Percentiles rank a stretch among this genome's conserved stretches.
phyloP scores from a whole-genome alignment of 2,329 filamentous ascomycete species.

The Pseudogymnoascus sp. region DNA sequence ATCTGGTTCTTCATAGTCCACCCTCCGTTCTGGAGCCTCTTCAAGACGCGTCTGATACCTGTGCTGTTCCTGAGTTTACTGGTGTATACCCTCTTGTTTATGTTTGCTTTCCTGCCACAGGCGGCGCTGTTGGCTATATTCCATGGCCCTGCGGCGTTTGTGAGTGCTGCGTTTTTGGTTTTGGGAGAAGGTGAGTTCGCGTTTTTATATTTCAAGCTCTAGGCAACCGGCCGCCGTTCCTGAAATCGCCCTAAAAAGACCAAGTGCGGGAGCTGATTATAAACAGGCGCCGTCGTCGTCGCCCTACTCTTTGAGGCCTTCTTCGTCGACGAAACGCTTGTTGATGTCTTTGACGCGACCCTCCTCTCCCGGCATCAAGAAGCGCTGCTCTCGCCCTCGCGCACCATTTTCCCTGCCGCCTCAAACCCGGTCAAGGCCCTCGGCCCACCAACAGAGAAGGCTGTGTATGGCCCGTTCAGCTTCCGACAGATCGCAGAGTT shows the following conservation, averaged over 20 bases:
- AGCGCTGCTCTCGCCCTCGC: conserved; percentile 57
- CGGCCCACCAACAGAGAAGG: conserved; percentile 67
- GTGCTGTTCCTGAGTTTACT: conserved; percentile 72
- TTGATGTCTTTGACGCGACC: conserved; percentile 71
- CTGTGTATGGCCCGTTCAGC: conserved; percentile 81
- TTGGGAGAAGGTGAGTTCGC: conserved; percentile 53
- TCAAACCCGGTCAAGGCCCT: conserved; percentile 69
- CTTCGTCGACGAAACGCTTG: conserved; percentile 69
- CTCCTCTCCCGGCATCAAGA: conserved; percentile 34
- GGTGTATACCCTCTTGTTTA: conserved; percentile 77
- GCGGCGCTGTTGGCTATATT: conserved; percentile 84
- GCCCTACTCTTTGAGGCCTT: conserved; percentile 63
- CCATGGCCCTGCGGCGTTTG: conserved; percentile 78
- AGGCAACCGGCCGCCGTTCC: conserved; percentile 47
- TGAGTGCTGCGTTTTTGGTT: conserved; percentile 79
- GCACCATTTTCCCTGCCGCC: conserved; percentile 57
- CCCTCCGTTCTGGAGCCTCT: conserved; percentile 73
- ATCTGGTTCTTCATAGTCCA: conserved; percentile 74
- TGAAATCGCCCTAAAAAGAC: neutral
- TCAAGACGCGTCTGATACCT: conserved; percentile 68
- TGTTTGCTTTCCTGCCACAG: conserved; percentile 81
- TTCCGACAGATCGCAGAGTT: conserved; percentile 86
- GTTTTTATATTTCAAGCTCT: conserved; percentile 32
- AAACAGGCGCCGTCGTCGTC: conserved; percentile 21
- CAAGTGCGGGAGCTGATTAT: neutral